These are phyloP conservation scores for Aspergillus jensenii DNA, from an alignment of 2,329 filamentous ascomycete genomes.

Conservation along the genomic window DNA sequence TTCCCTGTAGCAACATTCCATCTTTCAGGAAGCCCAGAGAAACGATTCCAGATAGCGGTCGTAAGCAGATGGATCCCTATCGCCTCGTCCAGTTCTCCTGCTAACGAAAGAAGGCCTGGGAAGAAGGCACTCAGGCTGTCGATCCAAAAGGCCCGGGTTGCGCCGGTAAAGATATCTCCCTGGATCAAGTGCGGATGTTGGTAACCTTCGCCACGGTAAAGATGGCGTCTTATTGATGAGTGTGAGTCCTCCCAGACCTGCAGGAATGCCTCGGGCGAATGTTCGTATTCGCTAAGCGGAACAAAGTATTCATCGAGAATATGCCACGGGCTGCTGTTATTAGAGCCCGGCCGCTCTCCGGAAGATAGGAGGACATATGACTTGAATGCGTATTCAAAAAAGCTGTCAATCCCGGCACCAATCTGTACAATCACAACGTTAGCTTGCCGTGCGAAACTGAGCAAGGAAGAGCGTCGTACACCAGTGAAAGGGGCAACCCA, in stretches of 20 bases:
- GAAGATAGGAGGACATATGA: slow-evolving; percentile 87
- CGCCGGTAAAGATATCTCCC: slow-evolving; percentile 83
- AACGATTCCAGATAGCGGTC: slow-evolving; percentile 91
- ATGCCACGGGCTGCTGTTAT: slow-evolving; percentile 43
- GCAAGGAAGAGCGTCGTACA: slow-evolving; percentile 28
- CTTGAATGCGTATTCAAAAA: slow-evolving; percentile 97
- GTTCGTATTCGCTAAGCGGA: slow-evolving; percentile 63
- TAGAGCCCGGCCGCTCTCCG: slow-evolving; percentile 46
- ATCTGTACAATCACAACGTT: slow-evolving; percentile 53
- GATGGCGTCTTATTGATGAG: slow-evolving; percentile 80
- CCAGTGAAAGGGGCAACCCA: slow-evolving; percentile 91
- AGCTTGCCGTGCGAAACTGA: neutral
- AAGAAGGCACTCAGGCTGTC: slow-evolving; percentile 96
- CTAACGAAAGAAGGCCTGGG: slow-evolving; percentile 79
- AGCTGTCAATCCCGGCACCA: slow-evolving; percentile 94
- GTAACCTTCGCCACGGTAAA: slow-evolving; percentile 73
- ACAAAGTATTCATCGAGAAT: slow-evolving; percentile 64
- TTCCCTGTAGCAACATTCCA: slow-evolving; percentile 85
- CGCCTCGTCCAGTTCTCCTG: slow-evolving; percentile 87
- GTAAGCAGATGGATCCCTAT: slow-evolving; percentile 87
- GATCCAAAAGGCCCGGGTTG: slow-evolving; percentile 87
- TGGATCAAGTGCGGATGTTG: slow-evolving; percentile 94
- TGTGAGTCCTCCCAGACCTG: slow-evolving; percentile 83
- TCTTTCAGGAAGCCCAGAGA: slow-evolving; percentile 88
- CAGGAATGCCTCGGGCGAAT: slow-evolving; percentile 76